Percentiles rank a stretch among this genome's conserved stretches.
Evolutionary conservation across 2,329 filamentous ascomycete genomes (phyloP).

Genomic region (Apiospora sp.): DNA sequence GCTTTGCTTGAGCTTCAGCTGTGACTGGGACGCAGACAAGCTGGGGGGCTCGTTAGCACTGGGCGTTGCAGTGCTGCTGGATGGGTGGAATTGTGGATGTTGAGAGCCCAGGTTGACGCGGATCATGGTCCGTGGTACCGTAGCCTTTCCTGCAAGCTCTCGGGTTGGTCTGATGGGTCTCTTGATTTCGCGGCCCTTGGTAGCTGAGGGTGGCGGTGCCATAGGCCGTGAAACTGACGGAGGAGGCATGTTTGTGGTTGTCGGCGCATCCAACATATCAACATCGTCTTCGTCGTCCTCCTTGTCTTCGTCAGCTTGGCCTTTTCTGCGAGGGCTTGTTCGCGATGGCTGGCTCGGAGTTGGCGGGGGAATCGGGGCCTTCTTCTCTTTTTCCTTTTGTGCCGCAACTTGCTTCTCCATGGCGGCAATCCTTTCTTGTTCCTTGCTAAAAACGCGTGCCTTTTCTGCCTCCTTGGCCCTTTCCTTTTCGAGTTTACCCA

Average conservation of each 20-base stretch:
- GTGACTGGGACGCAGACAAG: slow-evolving; percentile 47
- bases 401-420: slow-evolving; percentile 62
- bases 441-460: slow-evolving; percentile 64
- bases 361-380: slow-evolving; percentile 39
- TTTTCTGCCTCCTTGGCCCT: slow-evolving; percentile 76
- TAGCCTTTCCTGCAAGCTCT: slow-evolving; percentile 64
- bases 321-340: slow-evolving; percentile 62
- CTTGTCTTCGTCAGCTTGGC: slow-evolving; percentile 39
- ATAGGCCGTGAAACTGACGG: slow-evolving; percentile 64
- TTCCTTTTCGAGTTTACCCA: slow-evolving; percentile 70
- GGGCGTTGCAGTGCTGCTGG: slow-evolving; percentile 33
- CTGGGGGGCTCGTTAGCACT: not conserved
- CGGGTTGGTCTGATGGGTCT: slow-evolving; percentile 70
- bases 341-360: slow-evolving; percentile 51
- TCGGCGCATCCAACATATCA: slow-evolving; percentile 65
- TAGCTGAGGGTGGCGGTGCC: slow-evolving; percentile 53
- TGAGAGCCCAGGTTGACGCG: slow-evolving; percentile 71
- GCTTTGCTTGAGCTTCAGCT: slow-evolving; percentile 70
- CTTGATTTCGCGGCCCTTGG: slow-evolving; percentile 62
- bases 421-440: slow-evolving; percentile 61
- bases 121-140: slow-evolving; percentile 75
- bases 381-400: slow-evolving; percentile 59
- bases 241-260: slow-evolving; percentile 58
- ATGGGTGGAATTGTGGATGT: slow-evolving; percentile 18
- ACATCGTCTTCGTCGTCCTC: slow-evolving; percentile 53